phyloP scores from a whole-genome alignment of 495 filamentous ascomycete species.

The Penicillium steckii region DNA sequence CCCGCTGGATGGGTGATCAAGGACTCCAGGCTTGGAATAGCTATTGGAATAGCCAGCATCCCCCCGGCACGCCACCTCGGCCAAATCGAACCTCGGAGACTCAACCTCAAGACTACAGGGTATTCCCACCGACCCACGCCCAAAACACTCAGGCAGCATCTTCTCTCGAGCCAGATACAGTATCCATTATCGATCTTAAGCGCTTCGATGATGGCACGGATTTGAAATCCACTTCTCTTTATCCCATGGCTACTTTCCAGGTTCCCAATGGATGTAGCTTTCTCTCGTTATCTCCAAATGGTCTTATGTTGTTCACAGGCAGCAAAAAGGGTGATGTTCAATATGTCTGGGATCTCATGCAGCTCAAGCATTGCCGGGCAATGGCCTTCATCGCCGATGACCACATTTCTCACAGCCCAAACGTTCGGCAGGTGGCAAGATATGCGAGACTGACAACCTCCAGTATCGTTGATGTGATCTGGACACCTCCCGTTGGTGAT shows the following conservation, averaged over 20 bases:
- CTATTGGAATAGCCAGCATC: slow-evolving; percentile 76
- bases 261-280: slow-evolving; percentile 86
- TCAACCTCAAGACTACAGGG: slow-evolving; percentile 29
- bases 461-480: slow-evolving; percentile 83
- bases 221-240: slow-evolving; percentile 36
- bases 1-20: slow-evolving; percentile 83
- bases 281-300: slow-evolving; percentile 83
- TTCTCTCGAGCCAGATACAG: slow-evolving; percentile 67
- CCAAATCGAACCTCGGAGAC: slow-evolving; percentile 26
- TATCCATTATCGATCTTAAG: slow-evolving; percentile 83
- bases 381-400: slow-evolving; percentile 42
- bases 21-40: slow-evolving; percentile 83
- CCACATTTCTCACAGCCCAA: slow-evolving; percentile 27
- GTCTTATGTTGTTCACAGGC: slow-evolving; percentile 80
- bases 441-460: slow-evolving; percentile 90
- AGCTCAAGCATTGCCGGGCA: slow-evolving; percentile 45
- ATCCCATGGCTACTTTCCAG: slow-evolving; percentile 76
- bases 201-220: slow-evolving; percentile 53
- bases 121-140: slow-evolving; percentile 78
- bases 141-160: slow-evolving; percentile 43
- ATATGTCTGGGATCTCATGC: slow-evolving; percentile 91
- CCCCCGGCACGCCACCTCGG: slow-evolving; percentile 23
- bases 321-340: slow-evolving; percentile 91
- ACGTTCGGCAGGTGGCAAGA: slow-evolving; percentile 78
- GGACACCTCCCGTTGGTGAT: slow-evolving; percentile 79